Evolutionary conservation across 192 early-diverging fungal genomes (phyloP).

Genomic region (Endogone sp.): DNA sequence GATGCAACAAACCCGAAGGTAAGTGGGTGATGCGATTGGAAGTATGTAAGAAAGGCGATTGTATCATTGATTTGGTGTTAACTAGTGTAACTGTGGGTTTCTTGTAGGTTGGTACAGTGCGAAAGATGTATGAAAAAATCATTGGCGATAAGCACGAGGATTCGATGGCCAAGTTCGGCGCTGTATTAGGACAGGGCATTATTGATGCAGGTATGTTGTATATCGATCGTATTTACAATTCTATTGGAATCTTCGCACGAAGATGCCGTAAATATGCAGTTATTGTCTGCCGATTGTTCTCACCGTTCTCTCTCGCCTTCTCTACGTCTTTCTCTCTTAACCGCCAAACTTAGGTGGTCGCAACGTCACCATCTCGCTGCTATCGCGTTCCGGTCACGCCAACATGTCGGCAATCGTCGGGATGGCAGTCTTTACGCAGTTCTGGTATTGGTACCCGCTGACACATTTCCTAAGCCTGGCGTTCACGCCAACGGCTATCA

Average conservation of each 20-base stretch:
- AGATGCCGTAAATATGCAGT: not conserved
- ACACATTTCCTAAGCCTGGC: slow-evolving; percentile 93
- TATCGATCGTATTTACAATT: not conserved
- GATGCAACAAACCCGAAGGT: slow-evolving; percentile 73
- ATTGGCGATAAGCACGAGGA: slow-evolving; percentile 93
- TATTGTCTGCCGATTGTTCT: too few species aligned
- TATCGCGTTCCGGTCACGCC: slow-evolving; percentile 80
- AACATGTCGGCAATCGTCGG: slow-evolving; percentile 98
- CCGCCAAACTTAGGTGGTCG: slow-evolving; percentile 90
- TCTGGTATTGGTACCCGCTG: slow-evolving; percentile 99
- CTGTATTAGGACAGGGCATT: slow-evolving; percentile 93
- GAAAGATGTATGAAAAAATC: slow-evolving; percentile 84
- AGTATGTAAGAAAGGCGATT: not conserved
- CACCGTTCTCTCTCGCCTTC: too few species aligned
- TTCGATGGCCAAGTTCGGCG: slow-evolving; percentile 92
- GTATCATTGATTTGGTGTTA: not conserved
- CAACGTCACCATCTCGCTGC: slow-evolving; percentile 94
- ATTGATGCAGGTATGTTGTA: slow-evolving; percentile 88
- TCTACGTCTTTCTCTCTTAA: too few species aligned
- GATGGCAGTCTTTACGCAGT: slow-evolving; percentile 97
- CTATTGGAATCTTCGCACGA: not conserved
- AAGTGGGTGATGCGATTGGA: not conserved
- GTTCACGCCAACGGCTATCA: slow-evolving; percentile 93
- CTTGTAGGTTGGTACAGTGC: slow-evolving; percentile 62
- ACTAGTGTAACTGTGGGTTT: not conserved